A percentile compares a stretch with the other conserved stretches of the same genome.
Conservation (phyloP, 164 flowering plant species). For the Vitis amurensis region DNA sequence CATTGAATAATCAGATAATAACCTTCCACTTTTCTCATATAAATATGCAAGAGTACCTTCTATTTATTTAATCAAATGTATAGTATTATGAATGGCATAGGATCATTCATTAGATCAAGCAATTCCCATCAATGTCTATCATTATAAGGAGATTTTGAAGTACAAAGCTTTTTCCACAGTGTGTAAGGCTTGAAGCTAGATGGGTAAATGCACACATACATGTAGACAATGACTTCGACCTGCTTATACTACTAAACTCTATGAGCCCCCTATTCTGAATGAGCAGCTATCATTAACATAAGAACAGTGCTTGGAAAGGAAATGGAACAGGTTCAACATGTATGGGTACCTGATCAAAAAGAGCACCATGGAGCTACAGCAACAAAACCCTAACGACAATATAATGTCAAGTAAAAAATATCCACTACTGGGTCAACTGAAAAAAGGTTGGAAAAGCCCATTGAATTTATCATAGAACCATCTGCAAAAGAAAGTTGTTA, state of each 20-base stretch:
- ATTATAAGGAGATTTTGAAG: too few relatives aligned
- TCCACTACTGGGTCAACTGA: slow-evolving; percentile 17
- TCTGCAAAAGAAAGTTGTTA: slow-evolving; percentile 28
- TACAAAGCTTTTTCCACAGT: too few relatives aligned
- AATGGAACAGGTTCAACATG: not conserved
- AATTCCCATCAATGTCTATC: too few relatives aligned
- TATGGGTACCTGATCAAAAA: slow-evolving; percentile 17
- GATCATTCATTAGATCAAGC: too few relatives aligned
- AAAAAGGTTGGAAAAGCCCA: slow-evolving; percentile 34
- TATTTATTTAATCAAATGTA: too few relatives aligned
- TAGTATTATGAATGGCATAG: too few relatives aligned
- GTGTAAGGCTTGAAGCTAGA: too few relatives aligned
- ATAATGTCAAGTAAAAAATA: slow-evolving; percentile 3
- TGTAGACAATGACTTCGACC: not conserved
- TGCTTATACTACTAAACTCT: not conserved
- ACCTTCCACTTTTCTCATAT: too few relatives aligned
- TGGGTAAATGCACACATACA: not conserved
- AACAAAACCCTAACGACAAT: slow-evolving; percentile 5
- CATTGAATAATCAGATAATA: too few relatives aligned
- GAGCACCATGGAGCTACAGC: not conserved
- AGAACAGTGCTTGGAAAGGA: not conserved
- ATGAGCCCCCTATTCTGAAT: not conserved
- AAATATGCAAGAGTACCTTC: too few relatives aligned
- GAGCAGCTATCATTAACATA: not conserved
- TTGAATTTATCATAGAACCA: slow-evolving; percentile 55